Conservation (phyloP, 2,329 filamentous ascomycete species). For the Neurospora sp. region DNA sequence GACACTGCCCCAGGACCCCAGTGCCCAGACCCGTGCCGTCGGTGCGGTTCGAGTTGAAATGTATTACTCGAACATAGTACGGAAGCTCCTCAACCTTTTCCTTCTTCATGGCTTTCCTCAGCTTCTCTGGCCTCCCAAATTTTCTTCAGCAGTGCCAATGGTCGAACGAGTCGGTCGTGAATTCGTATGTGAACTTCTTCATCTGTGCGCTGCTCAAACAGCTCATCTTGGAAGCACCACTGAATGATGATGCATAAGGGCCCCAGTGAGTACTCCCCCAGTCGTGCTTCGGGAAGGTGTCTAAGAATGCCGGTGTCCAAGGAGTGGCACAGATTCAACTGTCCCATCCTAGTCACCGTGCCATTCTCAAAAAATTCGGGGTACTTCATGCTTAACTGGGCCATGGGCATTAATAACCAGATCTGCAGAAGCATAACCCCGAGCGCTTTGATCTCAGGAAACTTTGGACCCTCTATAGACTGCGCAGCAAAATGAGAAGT, state of each 20-base stretch:
- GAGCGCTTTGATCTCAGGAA: background rate
- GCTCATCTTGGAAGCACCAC: too few species aligned
- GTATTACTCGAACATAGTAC: background rate
- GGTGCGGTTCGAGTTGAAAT: background rate
- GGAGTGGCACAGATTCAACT: background rate
- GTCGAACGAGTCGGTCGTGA: too few species aligned
- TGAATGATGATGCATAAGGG: too few species aligned
- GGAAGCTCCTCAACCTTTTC: background rate
- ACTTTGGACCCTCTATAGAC: background rate
- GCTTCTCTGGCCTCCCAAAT: too few species aligned
- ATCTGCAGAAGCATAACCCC: background rate
- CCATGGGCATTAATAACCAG: background rate
- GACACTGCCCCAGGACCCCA: background rate
- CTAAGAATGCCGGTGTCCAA: background rate
- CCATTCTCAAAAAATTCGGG: background rate
- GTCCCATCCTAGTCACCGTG: background rate
- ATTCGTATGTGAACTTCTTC: too few species aligned
- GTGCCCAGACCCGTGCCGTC: background rate
- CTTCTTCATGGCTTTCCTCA: background rate
- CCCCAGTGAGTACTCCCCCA: too few species aligned
- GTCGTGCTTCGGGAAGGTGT: background rate
- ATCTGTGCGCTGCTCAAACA: too few species aligned
- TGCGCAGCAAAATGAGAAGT: background rate
- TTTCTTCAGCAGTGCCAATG: too few species aligned
- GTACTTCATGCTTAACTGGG: background rate